These are phyloP conservation scores for Suillus paluster DNA, from an alignment of 768 basidiomycete species.

Conservation along the genomic window DNA sequence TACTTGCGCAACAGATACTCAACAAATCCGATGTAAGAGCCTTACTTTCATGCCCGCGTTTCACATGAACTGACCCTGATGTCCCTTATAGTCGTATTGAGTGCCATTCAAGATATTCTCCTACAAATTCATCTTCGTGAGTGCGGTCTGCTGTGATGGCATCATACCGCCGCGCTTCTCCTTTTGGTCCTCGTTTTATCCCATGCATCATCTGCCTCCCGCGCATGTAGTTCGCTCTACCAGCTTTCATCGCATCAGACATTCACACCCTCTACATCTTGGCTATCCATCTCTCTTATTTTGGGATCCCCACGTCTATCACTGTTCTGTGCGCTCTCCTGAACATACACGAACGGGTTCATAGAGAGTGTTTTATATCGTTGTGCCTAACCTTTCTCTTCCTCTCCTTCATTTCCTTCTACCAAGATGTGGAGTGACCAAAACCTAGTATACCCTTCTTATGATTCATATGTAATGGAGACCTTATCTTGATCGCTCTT, in stretches of 20 bases:
- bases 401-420: not conserved
- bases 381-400: conserved; percentile 1
- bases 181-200: conserved; percentile 15
- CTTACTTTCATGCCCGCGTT: not conserved
- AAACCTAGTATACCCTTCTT: conserved; percentile 22
- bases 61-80: conserved; percentile 1
- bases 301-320: conserved; percentile 9
- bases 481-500: conserved; percentile 17
- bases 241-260: conserved; percentile 27
- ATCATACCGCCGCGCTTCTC: not conserved
- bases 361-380: conserved; percentile 7
- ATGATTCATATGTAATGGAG: conserved; percentile 26
- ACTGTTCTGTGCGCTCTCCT: conserved; percentile 9
- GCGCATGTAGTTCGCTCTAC: conserved; percentile 29
- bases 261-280: conserved; percentile 26
- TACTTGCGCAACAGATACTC: conserved; percentile 92
- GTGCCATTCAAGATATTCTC: conserved; percentile 88
- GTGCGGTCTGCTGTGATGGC: conserved; percentile 67
- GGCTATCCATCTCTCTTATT: conserved; percentile 19
- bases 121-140: conserved; percentile 85
- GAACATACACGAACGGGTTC: conserved; percentile 14
- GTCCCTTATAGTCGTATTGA: conserved; percentile 66
- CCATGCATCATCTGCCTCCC: conserved; percentile 27
- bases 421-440: conserved; percentile 8
- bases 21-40: conserved; percentile 84